These are phyloP conservation scores for Cladosporium sp. DNA, from an alignment of 2,329 filamentous ascomycete species.

Conservation along the genomic window DNA sequence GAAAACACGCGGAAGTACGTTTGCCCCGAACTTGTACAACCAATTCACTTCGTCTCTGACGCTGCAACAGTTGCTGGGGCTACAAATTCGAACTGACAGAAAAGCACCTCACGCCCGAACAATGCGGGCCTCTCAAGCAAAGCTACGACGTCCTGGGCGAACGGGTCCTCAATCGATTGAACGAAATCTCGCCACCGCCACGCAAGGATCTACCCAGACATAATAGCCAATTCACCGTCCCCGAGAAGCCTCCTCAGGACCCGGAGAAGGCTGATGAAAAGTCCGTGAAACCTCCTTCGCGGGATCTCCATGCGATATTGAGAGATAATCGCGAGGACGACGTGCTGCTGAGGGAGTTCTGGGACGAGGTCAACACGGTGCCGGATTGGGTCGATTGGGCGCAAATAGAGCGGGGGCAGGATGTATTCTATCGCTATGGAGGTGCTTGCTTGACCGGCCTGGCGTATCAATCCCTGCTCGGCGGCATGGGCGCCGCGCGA, in stretches of 20 bases:
- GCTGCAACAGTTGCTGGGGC: slow-evolving; percentile 49
- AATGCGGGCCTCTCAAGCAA: slow-evolving; percentile 55
- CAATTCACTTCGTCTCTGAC: slow-evolving; percentile 16
- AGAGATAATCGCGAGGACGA: slow-evolving; percentile 53
- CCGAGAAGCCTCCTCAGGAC: slow-evolving; percentile 19
- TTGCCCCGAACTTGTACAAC: slow-evolving; percentile 13
- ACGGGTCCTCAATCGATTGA: slow-evolving; percentile 57
- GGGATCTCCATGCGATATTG: slow-evolving; percentile 61
- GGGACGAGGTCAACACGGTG: slow-evolving; percentile 59
- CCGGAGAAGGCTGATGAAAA: slow-evolving; percentile 11
- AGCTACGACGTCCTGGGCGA: slow-evolving; percentile 65
- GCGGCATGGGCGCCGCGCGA: slow-evolving; percentile 65
- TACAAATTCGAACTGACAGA: slow-evolving; percentile 64
- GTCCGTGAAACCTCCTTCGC: slow-evolving; percentile 29
- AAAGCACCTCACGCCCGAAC: slow-evolving; percentile 54
- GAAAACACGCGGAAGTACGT: slow-evolving; percentile 38
- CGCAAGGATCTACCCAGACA: slow-evolving; percentile 34
- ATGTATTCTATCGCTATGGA: slow-evolving; percentile 71
- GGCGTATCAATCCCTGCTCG: slow-evolving; percentile 60
- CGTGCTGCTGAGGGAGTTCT: slow-evolving; percentile 51
- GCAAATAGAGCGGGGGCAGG: slow-evolving; percentile 66
- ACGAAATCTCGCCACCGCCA: slow-evolving; percentile 51
- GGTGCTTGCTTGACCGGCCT: slow-evolving; percentile 58
- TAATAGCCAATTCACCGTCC: slow-evolving; percentile 26
- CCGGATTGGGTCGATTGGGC: slow-evolving; percentile 74